These are phyloP conservation scores for Camillea tinctor DNA, from an alignment of 2,329 filamentous ascomycete genomes.

Conservation along the genomic window DNA sequence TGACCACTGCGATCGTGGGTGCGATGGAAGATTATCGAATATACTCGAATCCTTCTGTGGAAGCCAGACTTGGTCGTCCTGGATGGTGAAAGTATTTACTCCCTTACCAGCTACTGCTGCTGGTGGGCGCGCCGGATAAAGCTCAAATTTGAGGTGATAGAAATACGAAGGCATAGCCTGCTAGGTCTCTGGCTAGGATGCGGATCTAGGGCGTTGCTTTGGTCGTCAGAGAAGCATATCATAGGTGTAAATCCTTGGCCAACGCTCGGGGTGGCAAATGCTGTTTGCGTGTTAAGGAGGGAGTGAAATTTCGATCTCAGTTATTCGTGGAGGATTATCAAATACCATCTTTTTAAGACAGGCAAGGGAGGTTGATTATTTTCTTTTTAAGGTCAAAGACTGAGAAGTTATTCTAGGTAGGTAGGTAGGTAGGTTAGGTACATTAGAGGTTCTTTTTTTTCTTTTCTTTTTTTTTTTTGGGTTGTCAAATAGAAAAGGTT, in stretches of 20 bases:
- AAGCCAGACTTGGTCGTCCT: slow-evolving; percentile 44
- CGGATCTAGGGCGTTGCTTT: not conserved
- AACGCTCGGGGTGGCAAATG: not conserved
- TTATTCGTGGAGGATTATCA: slow-evolving; percentile 4
- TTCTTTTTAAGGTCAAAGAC: not conserved
- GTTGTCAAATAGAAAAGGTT: not conserved
- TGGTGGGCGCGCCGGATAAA: slow-evolving; percentile 51
- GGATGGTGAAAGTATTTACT: slow-evolving; percentile 8
- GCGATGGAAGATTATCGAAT: slow-evolving; percentile 55
- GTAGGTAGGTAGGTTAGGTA: not conserved
- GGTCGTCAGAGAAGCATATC: not conserved
- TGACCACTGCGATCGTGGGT: slow-evolving; percentile 34
- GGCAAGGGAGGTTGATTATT: not conserved
- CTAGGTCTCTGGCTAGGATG: slow-evolving; percentile 1
- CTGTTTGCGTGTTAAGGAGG: slow-evolving; percentile 16
- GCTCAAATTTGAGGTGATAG: slow-evolving; percentile 66
- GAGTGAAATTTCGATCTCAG: slow-evolving; percentile 19
- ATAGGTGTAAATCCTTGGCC: not conserved
- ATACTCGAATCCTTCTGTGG: slow-evolving; percentile 49
- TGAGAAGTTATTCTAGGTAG: not conserved
- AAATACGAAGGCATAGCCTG: slow-evolving; percentile 59
- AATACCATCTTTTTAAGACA: slow-evolving; percentile 17
- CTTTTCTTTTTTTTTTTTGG: too few species aligned
- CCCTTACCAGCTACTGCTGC: slow-evolving; percentile 16
- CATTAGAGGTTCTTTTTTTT: too few species aligned